Percentiles rank a stretch among this genome's conserved stretches.
Conservation (phyloP, 257 asterid species). For the Scutellaria galericulata region DNA sequence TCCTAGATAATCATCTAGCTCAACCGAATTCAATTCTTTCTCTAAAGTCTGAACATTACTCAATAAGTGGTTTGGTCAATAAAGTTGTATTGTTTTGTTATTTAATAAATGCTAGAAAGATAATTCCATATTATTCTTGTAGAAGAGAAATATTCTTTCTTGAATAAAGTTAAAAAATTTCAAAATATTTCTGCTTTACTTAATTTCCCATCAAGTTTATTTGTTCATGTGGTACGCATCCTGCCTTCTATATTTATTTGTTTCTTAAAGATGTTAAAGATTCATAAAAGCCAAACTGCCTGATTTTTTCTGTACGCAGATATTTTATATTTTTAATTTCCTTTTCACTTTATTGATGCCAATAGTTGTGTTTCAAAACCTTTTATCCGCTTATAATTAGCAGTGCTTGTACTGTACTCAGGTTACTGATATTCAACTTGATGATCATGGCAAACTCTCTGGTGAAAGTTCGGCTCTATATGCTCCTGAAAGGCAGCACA, state of each 20-base stretch:
- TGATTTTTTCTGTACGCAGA: slow-evolving; percentile 1
- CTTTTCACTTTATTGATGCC: slow-evolving; percentile 16
- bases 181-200: neutral
- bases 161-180: neutral
- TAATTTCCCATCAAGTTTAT: slow-evolving; percentile 6
- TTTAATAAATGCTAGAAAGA: neutral
- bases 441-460: slow-evolving; percentile 38
- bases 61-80: slow-evolving; percentile 1
- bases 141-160: slow-evolving; percentile 3
- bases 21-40: neutral
- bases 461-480: slow-evolving; percentile 34
- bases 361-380: slow-evolving; percentile 13
- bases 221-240: slow-evolving; percentile 16
- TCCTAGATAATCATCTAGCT: neutral
- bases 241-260: neutral
- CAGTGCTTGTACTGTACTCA: slow-evolving; percentile 44
- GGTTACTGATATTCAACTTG: slow-evolving; percentile 39
- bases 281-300: neutral
- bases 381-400: slow-evolving; percentile 29
- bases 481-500: slow-evolving; percentile 45
- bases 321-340: neutral
- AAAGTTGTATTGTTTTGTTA: neutral
- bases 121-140: slow-evolving; percentile 1
- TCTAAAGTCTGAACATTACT: neutral
- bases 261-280: neutral